Percentiles rank a stretch among this genome's conserved stretches.
Conservation (phyloP, 371 early-diverging fungal genomes). For the Apophysomyces variabilis region DNA sequence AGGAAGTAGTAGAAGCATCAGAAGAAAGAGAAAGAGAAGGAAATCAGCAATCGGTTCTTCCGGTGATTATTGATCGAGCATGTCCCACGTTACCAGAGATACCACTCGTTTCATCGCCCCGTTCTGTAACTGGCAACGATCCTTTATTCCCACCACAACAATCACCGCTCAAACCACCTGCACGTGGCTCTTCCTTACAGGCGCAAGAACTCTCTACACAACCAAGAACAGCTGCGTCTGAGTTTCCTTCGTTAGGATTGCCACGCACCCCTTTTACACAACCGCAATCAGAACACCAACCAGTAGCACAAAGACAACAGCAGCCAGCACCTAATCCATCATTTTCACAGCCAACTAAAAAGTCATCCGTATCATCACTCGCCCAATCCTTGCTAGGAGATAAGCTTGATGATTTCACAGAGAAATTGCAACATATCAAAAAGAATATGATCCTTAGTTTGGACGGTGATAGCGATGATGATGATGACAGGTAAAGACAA, state of each 20-base stretch:
- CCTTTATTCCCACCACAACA: not conserved
- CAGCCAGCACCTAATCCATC: not conserved
- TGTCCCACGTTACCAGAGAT: not conserved
- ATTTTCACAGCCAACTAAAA: not conserved
- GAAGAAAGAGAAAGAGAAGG: no score
- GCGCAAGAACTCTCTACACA: not conserved
- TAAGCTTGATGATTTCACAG: conserved; percentile 47
- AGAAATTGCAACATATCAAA: conserved; percentile 47
- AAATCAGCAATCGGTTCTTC: not conserved
- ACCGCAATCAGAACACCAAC: not conserved
- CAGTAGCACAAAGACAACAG: not conserved
- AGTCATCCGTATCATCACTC: conserved; percentile 33
- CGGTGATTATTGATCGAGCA: not conserved
- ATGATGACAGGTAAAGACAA: conserved; percentile 19
- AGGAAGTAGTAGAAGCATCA: not conserved
- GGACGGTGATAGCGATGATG: conserved; percentile 41
- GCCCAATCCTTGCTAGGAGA: conserved; percentile 46
- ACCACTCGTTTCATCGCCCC: not conserved
- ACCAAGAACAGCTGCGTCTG: not conserved
- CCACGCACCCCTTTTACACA: not conserved
- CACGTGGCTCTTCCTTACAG: not conserved
- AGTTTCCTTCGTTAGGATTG: not conserved
- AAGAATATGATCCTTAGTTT: conserved; percentile 51
- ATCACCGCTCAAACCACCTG: not conserved
- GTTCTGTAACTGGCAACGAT: not conserved